phyloP scores from a whole-genome alignment of 805 yeast species.

The Candida broadrunensis region DNA sequence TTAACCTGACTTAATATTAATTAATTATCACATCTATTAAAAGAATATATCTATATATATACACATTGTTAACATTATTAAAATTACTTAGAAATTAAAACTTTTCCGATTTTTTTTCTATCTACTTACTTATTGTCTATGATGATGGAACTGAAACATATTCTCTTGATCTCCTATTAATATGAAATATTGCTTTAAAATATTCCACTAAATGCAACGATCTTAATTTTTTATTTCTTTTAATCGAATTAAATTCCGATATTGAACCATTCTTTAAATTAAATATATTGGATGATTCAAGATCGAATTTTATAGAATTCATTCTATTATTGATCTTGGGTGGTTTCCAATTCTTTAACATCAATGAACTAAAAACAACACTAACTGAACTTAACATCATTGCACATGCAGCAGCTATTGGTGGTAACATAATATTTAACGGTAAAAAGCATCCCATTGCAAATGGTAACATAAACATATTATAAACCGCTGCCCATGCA shows the following conservation, averaged over 20 bases:
- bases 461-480: slow-evolving; percentile 80
- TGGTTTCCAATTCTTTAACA: slow-evolving; percentile 63
- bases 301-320: slow-evolving; percentile 11
- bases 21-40: too few species aligned
- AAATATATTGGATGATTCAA: slow-evolving; percentile 20
- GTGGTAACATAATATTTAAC: slow-evolving; percentile 72
- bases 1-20: too few species aligned
- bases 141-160: not conserved
- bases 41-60: too few species aligned
- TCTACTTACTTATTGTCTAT: too few species aligned
- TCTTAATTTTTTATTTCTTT: slow-evolving; percentile 2
- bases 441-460: slow-evolving; percentile 92
- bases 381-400: slow-evolving; percentile 93
- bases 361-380: slow-evolving; percentile 77
- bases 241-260: slow-evolving; percentile 12
- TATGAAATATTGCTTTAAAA: not conserved
- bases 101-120: too few species aligned
- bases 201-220: not conserved
- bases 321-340: slow-evolving; percentile 17
- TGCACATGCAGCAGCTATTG: slow-evolving; percentile 85
- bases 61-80: too few species aligned
- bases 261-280: slow-evolving; percentile 21
- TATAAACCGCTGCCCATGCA: slow-evolving; percentile 83
- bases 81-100: too few species aligned
- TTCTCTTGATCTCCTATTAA: not conserved